These are phyloP conservation scores for Cryphonectria naterciae DNA, from an alignment of 2,329 filamentous ascomycete species.

Conservation along the genomic window DNA sequence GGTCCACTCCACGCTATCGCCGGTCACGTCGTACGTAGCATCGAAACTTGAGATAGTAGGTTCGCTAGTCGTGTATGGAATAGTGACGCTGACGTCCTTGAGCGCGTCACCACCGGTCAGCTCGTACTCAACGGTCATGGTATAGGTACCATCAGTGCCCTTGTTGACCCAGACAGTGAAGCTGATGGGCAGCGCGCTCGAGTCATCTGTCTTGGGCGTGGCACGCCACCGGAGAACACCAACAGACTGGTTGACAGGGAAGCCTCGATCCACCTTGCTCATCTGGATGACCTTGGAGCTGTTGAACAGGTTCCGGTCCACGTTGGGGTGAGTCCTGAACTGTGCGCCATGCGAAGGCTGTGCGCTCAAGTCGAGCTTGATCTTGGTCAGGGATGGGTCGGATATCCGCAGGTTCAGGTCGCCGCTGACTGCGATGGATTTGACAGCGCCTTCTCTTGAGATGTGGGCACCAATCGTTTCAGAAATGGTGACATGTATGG, in stretches of 20 bases:
- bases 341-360: slow-evolving; percentile 82
- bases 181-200: slow-evolving; percentile 83
- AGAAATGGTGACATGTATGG: slow-evolving; percentile 84
- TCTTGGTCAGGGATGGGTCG: slow-evolving; percentile 85
- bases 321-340: slow-evolving; percentile 95
- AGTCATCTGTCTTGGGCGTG: slow-evolving; percentile 77
- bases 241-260: slow-evolving; percentile 92
- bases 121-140: slow-evolving; percentile 94
- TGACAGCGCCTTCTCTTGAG: slow-evolving; percentile 83
- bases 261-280: slow-evolving; percentile 83
- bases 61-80: slow-evolving; percentile 84
- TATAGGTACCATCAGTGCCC: slow-evolving; percentile 77
- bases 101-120: slow-evolving; percentile 79
- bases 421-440: slow-evolving; percentile 85
- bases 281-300: slow-evolving; percentile 84
- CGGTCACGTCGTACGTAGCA: slow-evolving; percentile 89
- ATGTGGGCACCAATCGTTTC: slow-evolving; percentile 91
- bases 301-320: slow-evolving; percentile 87
- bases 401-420: slow-evolving; percentile 90
- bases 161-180: slow-evolving; percentile 99
- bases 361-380: slow-evolving; percentile 81
- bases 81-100: slow-evolving; percentile 82
- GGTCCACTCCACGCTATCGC: slow-evolving; percentile 91
- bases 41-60: slow-evolving; percentile 92
- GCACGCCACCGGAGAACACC: slow-evolving; percentile 93